phyloP scores from a whole-genome alignment of 2,329 filamentous ascomycete genomes.

The Achaetomium macrosporum region DNA sequence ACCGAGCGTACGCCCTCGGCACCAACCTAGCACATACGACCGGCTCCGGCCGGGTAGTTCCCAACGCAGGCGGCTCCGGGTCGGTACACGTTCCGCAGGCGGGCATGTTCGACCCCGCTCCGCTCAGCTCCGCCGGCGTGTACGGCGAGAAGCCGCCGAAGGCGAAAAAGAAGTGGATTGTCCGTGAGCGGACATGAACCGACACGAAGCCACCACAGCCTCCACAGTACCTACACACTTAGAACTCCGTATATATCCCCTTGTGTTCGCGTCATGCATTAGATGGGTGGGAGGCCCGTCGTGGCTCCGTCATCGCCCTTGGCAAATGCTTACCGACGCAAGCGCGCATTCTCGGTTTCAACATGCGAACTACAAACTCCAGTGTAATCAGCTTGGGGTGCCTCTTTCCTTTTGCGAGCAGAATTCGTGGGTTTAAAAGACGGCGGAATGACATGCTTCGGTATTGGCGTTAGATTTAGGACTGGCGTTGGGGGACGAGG shows the following conservation, averaged over 20 bases:
- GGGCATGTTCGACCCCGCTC: constrained; percentile 36
- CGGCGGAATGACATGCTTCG: constrained; percentile 3
- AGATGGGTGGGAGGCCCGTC: background rate
- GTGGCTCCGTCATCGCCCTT: background rate
- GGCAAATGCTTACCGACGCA: background rate
- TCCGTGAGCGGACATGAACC: constrained; percentile 34
- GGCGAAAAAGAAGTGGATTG: constrained; percentile 44
- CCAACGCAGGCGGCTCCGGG: constrained; percentile 34
- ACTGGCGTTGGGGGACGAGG: background rate
- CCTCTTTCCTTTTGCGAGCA: background rate
- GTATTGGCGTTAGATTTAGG: constrained; percentile 4
- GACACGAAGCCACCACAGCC: background rate
- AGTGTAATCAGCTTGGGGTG: constrained; percentile 11
- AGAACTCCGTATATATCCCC: constrained; percentile 8
- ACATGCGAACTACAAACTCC: background rate
- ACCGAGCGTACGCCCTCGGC: constrained; percentile 47
- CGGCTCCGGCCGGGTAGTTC: constrained; percentile 30
- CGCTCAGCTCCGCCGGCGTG: constrained; percentile 28
- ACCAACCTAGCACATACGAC: constrained; percentile 34
- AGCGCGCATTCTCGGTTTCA: background rate
- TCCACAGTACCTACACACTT: background rate
- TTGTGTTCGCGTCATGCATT: background rate
- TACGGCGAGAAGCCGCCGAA: constrained; percentile 38
- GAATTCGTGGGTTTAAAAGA: background rate
- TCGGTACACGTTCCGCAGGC: constrained; percentile 31